Evolutionary conservation across 1,284 basidiomycete genomes (phyloP).

Genomic region (Coniferiporia sulphurascens): DNA sequence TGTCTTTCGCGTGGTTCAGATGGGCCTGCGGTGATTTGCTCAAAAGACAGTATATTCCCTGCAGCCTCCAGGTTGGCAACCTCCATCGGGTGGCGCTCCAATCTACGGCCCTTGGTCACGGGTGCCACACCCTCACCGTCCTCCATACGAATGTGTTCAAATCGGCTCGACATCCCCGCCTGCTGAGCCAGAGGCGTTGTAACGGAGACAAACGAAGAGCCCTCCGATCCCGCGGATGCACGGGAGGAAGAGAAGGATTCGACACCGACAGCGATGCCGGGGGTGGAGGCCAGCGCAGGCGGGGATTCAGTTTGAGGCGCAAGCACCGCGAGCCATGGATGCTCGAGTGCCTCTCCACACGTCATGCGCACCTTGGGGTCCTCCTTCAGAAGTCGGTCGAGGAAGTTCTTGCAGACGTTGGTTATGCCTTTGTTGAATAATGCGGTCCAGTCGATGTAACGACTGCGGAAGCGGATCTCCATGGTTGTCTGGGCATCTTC

Average conservation of each 20-base stretch:
- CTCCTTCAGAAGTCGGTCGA: conserved; percentile 42
- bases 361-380: conserved; percentile 55
- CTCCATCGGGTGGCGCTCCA: conserved; percentile 11
- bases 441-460: conserved; percentile 57
- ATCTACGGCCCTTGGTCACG: neutral
- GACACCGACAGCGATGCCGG: neutral
- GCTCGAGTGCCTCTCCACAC: conserved; percentile 50
- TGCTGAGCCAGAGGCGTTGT: neutral
- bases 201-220: too few species aligned
- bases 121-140: neutral
- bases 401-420: conserved; percentile 41
- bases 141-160: conserved; percentile 14
- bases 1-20: neutral
- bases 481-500: conserved; percentile 59
- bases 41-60: conserved; percentile 6
- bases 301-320: neutral
- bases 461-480: conserved; percentile 46
- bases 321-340: conserved; percentile 54
- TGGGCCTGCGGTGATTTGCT: neutral
- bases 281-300: neutral
- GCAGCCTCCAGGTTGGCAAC: conserved; percentile 1
- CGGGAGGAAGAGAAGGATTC: neutral
- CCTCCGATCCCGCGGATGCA: neutral
- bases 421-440: conserved; percentile 39
- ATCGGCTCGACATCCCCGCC: conserved; percentile 2